These are phyloP conservation scores for Ustilago vetiveriae DNA, from an alignment of 1,284 basidiomycete species.

Conservation along the genomic window DNA sequence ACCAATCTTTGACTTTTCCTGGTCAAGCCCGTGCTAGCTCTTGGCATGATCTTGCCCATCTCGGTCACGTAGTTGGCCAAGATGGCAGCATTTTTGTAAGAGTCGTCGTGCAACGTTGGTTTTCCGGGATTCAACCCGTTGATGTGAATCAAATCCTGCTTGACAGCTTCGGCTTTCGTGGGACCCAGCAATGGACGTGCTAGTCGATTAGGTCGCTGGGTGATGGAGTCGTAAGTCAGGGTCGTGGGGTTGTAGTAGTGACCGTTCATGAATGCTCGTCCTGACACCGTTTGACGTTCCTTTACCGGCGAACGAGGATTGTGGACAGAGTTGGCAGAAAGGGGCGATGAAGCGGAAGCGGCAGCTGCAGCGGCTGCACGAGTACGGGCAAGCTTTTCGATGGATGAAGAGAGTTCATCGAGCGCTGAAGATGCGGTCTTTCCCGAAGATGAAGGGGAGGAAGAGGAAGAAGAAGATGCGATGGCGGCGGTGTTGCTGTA, in stretches of 20 bases:
- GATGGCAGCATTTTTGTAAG: constrained; percentile 76
- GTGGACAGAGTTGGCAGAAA: constrained; percentile 9
- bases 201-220: constrained; percentile 11
- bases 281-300: constrained; percentile 42
- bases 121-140: constrained; percentile 66
- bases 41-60: constrained; percentile 83
- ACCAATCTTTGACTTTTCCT: constrained; percentile 81
- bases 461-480: too few species aligned
- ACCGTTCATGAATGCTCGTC: constrained; percentile 46
- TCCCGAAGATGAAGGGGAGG: too few species aligned
- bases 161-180: constrained; percentile 37
- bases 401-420: constrained; percentile 33
- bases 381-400: constrained; percentile 33
- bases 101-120: constrained; percentile 64
- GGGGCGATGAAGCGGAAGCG: background rate
- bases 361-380: constrained; percentile 12
- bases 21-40: constrained; percentile 80
- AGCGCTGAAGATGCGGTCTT: constrained; percentile 17
- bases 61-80: constrained; percentile 77
- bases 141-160: constrained; percentile 72
- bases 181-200: constrained; percentile 57
- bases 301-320: constrained; percentile 18
- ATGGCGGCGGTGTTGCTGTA: too few species aligned
- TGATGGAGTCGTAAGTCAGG: constrained; percentile 35
- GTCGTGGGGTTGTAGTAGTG: constrained; percentile 60